phyloP scores from a whole-genome alignment of 2,329 filamentous ascomycete genomes.

The Cyanodermella asteris region DNA sequence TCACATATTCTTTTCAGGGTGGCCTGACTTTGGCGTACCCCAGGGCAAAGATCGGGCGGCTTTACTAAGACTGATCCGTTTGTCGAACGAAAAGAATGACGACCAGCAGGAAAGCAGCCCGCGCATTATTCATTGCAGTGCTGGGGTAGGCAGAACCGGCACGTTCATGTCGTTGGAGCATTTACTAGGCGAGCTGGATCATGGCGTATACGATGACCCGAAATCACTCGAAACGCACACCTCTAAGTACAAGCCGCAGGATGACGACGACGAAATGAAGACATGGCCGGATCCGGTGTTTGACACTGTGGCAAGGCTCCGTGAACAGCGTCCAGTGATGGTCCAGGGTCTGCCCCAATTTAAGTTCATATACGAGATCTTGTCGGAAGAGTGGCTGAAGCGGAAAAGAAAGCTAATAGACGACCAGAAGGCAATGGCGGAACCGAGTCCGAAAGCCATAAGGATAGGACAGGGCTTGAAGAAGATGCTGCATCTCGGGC shows the following conservation, averaged over 20 bases:
- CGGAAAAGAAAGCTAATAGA: too few species aligned
- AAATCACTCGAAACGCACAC: too few species aligned
- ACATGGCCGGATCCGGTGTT: slow-evolving; percentile 68
- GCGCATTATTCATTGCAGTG: slow-evolving; percentile 69
- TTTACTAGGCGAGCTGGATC: slow-evolving; percentile 58
- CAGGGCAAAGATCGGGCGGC: slow-evolving; percentile 28
- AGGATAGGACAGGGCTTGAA: too few species aligned
- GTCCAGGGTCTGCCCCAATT: slow-evolving; percentile 77
- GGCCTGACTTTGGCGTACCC: slow-evolving; percentile 81
- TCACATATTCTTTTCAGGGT: slow-evolving; percentile 69
- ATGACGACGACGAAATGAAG: slow-evolving; percentile 23
- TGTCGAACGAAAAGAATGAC: slow-evolving; percentile 22
- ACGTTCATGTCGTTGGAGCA: slow-evolving; percentile 96
- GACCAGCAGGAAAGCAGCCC: slow-evolving; percentile 38
- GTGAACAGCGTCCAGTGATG: slow-evolving; percentile 85
- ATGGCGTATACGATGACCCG: slow-evolving; percentile 39
- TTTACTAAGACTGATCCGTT: slow-evolving; percentile 27
- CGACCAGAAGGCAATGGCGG: too few species aligned
- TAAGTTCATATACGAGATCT: slow-evolving; percentile 68
- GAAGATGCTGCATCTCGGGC: too few species aligned
- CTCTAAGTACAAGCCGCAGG: too few species aligned
- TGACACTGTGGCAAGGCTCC: slow-evolving; percentile 55
- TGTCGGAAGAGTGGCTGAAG: slow-evolving; percentile 55
- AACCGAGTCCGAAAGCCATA: too few species aligned
- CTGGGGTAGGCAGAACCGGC: slow-evolving; percentile 79